Evolutionary conservation across 139 green algal species (phyloP), one percentile per base, ranked within the genome.

Genomic region (Dunaliella primolecta): DNA sequence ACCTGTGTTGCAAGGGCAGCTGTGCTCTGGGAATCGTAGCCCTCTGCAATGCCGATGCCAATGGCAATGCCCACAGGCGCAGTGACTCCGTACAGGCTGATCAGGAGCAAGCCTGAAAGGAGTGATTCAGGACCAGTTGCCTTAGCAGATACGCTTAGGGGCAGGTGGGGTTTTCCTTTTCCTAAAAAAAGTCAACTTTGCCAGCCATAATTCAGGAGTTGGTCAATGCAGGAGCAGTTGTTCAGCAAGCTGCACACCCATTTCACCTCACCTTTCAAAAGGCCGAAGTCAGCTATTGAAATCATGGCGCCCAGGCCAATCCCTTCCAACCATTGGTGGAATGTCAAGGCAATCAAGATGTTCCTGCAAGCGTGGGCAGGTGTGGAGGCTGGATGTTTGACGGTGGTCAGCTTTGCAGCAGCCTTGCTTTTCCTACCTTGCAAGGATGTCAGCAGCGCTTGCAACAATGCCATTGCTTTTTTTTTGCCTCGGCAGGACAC

Each of bases 301-400:
- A 82, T 2, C 1, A 82, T 2, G 23, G 23, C 20, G 7, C 35
- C 78, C 7, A 82, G 36, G 29, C 32, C 78, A 70, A 71, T 70
- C 3, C 35, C 85, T 72, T 88, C 85, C 0, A 88, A 81, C 64
- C 75, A 85, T 75, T 88, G 85, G 57, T 88, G 85, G 81, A 88
- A 86, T 35, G 55, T n/a, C n/a, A 88, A 81, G 11, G 81, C 81
- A 78, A 88, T 83, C 34, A 85, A 64, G 81, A 88, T 75, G 15
- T 64, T 64, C 46, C 46, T 64, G 46, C 46, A 64, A 64, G 15
- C 46, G 46, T 64, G 46, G 7, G 46, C 46, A 64, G 15, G 46
- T 64, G 46, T 64, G 46, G 7, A 15, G 7, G 46, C 46, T 64
- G 7, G 15, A 64, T 15, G 46, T 64, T n/a, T n/a, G n/a, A n/a